Evolutionary conservation across 345 rosid species (phyloP), one percentile per base, ranked within the genome.

Genomic region (Pseudoturritis turrita): DNA sequence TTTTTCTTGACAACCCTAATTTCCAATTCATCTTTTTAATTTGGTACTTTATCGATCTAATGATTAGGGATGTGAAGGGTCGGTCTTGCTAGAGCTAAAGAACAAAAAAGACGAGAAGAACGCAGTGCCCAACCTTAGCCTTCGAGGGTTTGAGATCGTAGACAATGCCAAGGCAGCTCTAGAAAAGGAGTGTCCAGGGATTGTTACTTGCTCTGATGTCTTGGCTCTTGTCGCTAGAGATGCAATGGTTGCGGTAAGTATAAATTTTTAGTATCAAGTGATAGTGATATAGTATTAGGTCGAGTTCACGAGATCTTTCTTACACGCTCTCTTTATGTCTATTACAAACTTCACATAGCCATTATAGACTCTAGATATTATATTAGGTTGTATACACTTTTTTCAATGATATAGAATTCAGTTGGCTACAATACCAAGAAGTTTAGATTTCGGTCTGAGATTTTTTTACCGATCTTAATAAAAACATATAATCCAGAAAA

Each of bases 41-140:
- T 13, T 9, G 12, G 19, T 19, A 21, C 3, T 28, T 25, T 23
- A 26, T 8, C 8, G 2, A n/a, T 15, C n/a, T 25, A 49, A 33
- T 57, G 9, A 25, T 28, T 79, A 89, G 98, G 98, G 98, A 31
- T 90, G 97, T 11, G 98, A 93, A 10, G 98, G 83, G 0, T 93
- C 98, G 5, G 67, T 93, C 11, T 73, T 93, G 65, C 68, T 93
- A 45, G 80, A 91, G 70, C 80, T 87, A 2, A 61, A 79, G 3
- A 84, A 54, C 47, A 76, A 80, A 3, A 62, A 74, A 15, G 78
- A 83, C 31, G 98, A 93, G 70, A 93, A 85, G 50, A 70, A 78
- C 15, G 79, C 84, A 9, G 0, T 3, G 37, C 86, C 97, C 18
- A 90, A 93, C 71, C 73, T 15, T 9, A 80, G 63, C 35, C 87